Conservation (phyloP, 345 rosid genomes). For the Syzygium grande region DNA sequence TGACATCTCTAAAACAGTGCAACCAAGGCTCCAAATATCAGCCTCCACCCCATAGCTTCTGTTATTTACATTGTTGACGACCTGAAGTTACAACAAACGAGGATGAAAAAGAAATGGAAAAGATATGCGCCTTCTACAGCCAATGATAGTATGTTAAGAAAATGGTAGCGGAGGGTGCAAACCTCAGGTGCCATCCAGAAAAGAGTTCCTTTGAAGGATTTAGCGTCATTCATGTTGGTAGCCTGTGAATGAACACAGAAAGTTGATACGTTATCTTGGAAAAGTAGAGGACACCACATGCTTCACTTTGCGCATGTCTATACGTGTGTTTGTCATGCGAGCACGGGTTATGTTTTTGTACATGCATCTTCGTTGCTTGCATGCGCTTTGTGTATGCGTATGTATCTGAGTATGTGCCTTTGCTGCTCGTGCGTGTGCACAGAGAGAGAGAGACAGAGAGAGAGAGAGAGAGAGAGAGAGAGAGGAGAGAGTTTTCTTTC, state of each 20-base stretch:
- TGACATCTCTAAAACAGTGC: conserved; percentile 78
- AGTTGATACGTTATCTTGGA: not conserved
- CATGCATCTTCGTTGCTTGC: not conserved
- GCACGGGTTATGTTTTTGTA: not conserved
- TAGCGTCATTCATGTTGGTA: conserved; percentile 24
- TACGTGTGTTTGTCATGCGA: accelerated
- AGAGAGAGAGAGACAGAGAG: too few relatives aligned
- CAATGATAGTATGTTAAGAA: not conserved
- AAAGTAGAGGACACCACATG: not conserved
- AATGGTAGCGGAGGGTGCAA: not conserved
- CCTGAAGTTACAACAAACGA: conserved; percentile 18
- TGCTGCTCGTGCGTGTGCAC: not conserved
- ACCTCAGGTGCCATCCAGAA: conserved; percentile 98
- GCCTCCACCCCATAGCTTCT: conserved; percentile 55
- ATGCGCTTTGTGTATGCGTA: too few relatives aligned
- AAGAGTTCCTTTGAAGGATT: conserved; percentile 63
- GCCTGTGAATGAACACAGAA: not conserved
- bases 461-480: too few relatives aligned
- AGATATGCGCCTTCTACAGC: not conserved
- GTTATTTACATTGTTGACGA: conserved; percentile 40
- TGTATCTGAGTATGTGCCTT: too few relatives aligned
- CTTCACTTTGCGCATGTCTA: not conserved
- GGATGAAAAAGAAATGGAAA: not conserved
- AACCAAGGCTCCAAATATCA: conserved; percentile 91
- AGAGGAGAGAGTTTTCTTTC: too few relatives aligned